These are phyloP conservation scores for Phaffia tasmanica DNA, from an alignment of 768 basidiomycete species.

Conservation along the genomic window DNA sequence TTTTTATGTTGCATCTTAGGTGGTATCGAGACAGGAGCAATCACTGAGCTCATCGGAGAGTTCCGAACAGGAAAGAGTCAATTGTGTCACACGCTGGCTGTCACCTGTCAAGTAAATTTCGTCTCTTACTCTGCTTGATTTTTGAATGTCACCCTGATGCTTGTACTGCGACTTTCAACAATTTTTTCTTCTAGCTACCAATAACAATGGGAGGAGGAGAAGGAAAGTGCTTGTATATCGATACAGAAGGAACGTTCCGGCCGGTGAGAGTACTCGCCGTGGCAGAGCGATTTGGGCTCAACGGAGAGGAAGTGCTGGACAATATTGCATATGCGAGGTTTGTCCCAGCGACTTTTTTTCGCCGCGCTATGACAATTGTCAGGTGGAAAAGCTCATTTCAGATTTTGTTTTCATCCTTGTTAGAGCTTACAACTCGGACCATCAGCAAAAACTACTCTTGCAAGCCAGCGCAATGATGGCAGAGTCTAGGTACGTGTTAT, in stretches of 20 bases:
- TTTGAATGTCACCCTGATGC: background rate
- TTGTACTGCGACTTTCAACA: background rate
- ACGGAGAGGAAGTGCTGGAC: slow-evolving; percentile 93
- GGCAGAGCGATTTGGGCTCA: slow-evolving; percentile 90
- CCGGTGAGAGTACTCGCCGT: slow-evolving; percentile 88
- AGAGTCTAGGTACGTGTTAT: slow-evolving; percentile 67
- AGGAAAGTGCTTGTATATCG: slow-evolving; percentile 97
- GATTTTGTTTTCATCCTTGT: background rate
- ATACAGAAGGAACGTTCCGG: slow-evolving; percentile 98
- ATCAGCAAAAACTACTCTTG: slow-evolving; percentile 78
- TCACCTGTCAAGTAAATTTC: slow-evolving; percentile 66
- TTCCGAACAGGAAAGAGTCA: slow-evolving; percentile 98
- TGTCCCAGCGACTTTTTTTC: background rate
- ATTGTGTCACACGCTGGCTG: slow-evolving; percentile 92
- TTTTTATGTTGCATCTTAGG: slow-evolving; percentile 42
- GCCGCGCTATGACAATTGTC: background rate
- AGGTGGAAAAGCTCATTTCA: background rate
- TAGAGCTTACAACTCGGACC: slow-evolving; percentile 95
- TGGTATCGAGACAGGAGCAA: slow-evolving; percentile 95
- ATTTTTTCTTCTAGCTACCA: slow-evolving; percentile 47
- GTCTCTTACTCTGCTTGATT: background rate
- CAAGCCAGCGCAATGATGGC: slow-evolving; percentile 98
- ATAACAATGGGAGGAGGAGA: slow-evolving; percentile 97
- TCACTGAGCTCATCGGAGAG: slow-evolving; percentile 96
- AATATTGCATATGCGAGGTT: slow-evolving; percentile 81